Conservation (phyloP, 805 yeast genomes). For the Pichia kluyveri region DNA sequence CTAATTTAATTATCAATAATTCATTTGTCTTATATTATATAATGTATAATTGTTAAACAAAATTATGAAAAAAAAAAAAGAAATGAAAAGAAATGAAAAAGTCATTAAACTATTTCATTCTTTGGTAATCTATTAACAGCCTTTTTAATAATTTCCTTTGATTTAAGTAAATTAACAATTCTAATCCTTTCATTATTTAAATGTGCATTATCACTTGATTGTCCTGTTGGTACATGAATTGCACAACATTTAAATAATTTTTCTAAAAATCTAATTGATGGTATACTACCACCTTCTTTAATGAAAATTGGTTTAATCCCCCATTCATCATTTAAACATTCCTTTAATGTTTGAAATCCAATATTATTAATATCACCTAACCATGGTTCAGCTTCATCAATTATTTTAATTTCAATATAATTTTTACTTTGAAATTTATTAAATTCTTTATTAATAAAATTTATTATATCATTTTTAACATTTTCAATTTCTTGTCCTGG, state of each 20-base stretch:
- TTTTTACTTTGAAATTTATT: conserved; percentile 48
- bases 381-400: conserved; percentile 95
- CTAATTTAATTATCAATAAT: background rate
- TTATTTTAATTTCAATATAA: conserved; percentile 46
- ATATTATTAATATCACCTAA: conserved; percentile 74
- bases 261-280: conserved; percentile 79
- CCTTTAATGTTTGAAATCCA: conserved; percentile 58
- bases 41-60: no score
- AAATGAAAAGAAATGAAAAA: no score
- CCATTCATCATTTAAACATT: conserved; percentile 67
- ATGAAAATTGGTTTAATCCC: conserved; percentile 71
- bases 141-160: conserved; percentile 53
- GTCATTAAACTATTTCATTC: background rate
- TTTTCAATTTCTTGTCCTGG: conserved; percentile 71
- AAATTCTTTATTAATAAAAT: conserved; percentile 42
- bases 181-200: conserved; percentile 79
- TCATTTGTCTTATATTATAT: no score
- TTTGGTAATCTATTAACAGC: conserved; percentile 37
- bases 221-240: conserved; percentile 95
- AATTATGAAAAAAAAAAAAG: background rate
- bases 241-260: conserved; percentile 80
- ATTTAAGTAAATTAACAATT: conserved; percentile 65
- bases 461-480: conserved; percentile 42
- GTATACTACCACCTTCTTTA: conserved; percentile 96
- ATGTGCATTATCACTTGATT: conserved; percentile 90